Percentiles rank a stretch among this genome's conserved stretches.
Evolutionary conservation across 208 protist genomes (phyloP).

Genomic region (Entamoeba moshkovskii): DNA sequence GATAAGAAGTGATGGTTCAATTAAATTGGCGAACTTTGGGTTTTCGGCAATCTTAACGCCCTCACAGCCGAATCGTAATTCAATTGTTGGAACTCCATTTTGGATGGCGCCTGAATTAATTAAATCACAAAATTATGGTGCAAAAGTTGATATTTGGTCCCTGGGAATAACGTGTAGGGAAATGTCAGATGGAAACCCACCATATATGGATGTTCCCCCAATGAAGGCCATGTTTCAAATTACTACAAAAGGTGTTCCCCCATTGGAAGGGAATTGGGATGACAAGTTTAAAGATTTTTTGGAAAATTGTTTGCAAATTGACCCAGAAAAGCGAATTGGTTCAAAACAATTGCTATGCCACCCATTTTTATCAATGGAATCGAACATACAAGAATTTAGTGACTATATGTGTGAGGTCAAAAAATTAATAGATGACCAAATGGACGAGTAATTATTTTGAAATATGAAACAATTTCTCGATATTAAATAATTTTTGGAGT

Average conservation of each 20-base stretch:
- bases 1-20: neutral
- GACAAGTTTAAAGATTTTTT: slow-evolving; percentile 17
- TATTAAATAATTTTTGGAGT: no score
- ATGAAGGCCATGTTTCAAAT: neutral
- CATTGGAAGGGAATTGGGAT: neutral
- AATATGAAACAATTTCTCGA: no score
- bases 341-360: slow-evolving; percentile 4
- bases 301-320: slow-evolving; percentile 5
- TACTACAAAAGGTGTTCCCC: neutral
- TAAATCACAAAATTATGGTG: neutral
- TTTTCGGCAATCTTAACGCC: neutral
- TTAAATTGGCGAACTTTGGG: slow-evolving; percentile 31
- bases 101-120: slow-evolving; percentile 28
- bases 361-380: neutral
- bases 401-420: neutral
- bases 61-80: neutral
- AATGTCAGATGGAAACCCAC: slow-evolving; percentile 3
- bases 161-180: slow-evolving; percentile 7
- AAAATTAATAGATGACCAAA: neutral
- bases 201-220: neutral
- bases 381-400: neutral
- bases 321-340: neutral
- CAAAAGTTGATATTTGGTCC: slow-evolving; percentile 16
- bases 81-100: slow-evolving; percentile 2
- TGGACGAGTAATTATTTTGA: no score